Base-by-base conservation (phyloP, 2,329 filamentous ascomycete species). In the Zasmidium citrigriseum region DNA sequence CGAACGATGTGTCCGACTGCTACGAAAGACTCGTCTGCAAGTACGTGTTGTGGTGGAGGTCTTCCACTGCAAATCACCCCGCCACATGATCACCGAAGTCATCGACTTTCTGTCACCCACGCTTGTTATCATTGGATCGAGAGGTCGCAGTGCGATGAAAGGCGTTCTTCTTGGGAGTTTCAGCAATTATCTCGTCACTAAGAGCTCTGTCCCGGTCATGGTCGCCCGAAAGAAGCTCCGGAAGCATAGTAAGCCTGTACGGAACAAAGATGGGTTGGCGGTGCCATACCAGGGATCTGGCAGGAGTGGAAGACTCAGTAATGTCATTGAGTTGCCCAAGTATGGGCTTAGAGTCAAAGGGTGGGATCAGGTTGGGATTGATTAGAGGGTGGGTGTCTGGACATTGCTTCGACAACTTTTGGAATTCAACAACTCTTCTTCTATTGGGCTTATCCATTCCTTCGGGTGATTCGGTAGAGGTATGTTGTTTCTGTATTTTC, bases 171-270 rank as follows among this genome's bases (percentile, higher is more conserved):
- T 99, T 25, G 95, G 95, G 23, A 97, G 93, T 0, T 98, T 99
- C 76, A 96, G 91, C 60, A 98, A 98, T 73, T 99, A 99, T 71
- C 82, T 99, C 7, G 93, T 99, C 27, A 96, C 92, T 38, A 98
- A 98, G 78, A 96, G 91, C 63, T 96, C 91, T 2, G 92, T 96
- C 16, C 95, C 95, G 0, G 95, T 99, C 60, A 99, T 99, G 95
- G 95, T 98, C 34, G 95, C 95, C 7, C 83, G 95, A 59, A 97
- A 96, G 80, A 89, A 90, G 58, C 81, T 97, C 46, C 83, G 90
- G 50, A 96, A 96, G 75, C 90, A 96, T 77, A 88, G 86, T 73
- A 72, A 72, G 58, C 64, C 60, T 89, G 58, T 59, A 5, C 45
- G 67, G 52, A 69, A 72, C 52, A 64, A 67, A 45, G 70, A 73